Base-by-base conservation (phyloP, 305 asterid species). In the Solanum hybrid region DNA sequence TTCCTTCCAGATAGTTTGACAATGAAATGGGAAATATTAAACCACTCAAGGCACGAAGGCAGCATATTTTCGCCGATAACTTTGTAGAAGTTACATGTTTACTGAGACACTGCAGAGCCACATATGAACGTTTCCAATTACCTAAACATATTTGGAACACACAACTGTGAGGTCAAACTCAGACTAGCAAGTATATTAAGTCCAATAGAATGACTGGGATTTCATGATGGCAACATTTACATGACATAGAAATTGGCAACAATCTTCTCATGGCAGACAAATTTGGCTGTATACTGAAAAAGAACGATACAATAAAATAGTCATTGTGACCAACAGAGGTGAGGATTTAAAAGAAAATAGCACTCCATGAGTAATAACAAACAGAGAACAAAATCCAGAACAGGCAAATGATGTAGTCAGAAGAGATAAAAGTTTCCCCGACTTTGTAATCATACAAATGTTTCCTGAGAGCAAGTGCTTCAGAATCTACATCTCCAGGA, bases 71-170 rank as follows among this genome's bases (percentile, higher is more conserved):
- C 81, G 79, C 89, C 40, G 92, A 92, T 83, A 88, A 88, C 84
- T 90, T 92, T 87, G 88, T 86, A 90, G 95, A 93, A 89, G 92
- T 88, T 89, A 96, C 91, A 90, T 93, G 93, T 92, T 95, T 92
- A 33, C 89, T 93, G 86, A 97, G 97, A 93, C 96, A 97, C 90
- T 94, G 94, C 94, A 97, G 89, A 92, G 97, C 98, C 91, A 94
- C 92, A 90, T 93, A 88, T 86, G 99, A 96, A 76, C 99, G 98
- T 92, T 92, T 94, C 97, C 97, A 97, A 92, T 97, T 95, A 89
- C 99, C 99, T 97, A 93, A 80, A 87, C 87, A 92, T 92, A 92
- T 88, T 90, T 40, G 87, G 89, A 81, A 86, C 80, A 33, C 69
- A 78, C 69, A 28, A 71, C 77, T 28, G 33, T 31, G 51, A 88